A percentile compares a stretch with the other conserved stretches of the same genome.
These are phyloP conservation scores for Bidens hawaiensis DNA, from an alignment of 140 eudicot species.

Conservation along the genomic window DNA sequence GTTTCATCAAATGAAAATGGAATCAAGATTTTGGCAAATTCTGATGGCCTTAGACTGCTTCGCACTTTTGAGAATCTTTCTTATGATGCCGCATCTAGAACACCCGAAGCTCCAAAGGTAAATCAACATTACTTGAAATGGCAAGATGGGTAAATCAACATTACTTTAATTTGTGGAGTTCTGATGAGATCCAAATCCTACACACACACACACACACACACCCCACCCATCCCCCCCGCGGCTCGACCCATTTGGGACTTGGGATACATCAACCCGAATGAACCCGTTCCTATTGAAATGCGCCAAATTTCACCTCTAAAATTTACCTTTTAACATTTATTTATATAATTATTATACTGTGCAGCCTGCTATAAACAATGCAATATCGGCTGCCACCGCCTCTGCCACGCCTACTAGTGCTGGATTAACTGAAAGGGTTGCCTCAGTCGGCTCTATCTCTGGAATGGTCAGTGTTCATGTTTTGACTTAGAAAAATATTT, in stretches of 20 bases:
- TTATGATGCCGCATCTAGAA: slow-evolving; percentile 65
- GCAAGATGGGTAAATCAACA: too few species aligned
- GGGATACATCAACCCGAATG: too few species aligned
- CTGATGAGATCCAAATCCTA: too few species aligned
- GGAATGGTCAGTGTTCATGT: slow-evolving; percentile 50
- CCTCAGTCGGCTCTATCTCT: slow-evolving; percentile 53
- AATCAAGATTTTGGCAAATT: slow-evolving; percentile 71
- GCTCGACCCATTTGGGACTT: too few species aligned
- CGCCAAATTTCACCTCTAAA: too few species aligned
- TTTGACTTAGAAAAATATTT: not conserved
- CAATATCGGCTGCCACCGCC: not conserved
- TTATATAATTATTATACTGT: not conserved
- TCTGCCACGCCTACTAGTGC: slow-evolving; percentile 39
- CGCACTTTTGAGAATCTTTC: slow-evolving; percentile 67
- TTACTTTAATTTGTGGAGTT: too few species aligned
- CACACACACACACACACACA: too few species aligned
- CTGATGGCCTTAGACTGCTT: slow-evolving; percentile 71
- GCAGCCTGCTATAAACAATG: slow-evolving; percentile 53
- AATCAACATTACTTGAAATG: not conserved
- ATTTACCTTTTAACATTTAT: not conserved
- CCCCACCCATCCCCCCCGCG: too few species aligned
- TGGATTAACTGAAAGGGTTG: slow-evolving; percentile 72
- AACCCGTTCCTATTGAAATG: too few species aligned
- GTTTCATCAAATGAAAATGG: slow-evolving; percentile 83
- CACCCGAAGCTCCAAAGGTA: slow-evolving; percentile 71